Evolutionary conservation across 1,284 basidiomycete species (phyloP).

Genomic region (Rhodofomes roseus): DNA sequence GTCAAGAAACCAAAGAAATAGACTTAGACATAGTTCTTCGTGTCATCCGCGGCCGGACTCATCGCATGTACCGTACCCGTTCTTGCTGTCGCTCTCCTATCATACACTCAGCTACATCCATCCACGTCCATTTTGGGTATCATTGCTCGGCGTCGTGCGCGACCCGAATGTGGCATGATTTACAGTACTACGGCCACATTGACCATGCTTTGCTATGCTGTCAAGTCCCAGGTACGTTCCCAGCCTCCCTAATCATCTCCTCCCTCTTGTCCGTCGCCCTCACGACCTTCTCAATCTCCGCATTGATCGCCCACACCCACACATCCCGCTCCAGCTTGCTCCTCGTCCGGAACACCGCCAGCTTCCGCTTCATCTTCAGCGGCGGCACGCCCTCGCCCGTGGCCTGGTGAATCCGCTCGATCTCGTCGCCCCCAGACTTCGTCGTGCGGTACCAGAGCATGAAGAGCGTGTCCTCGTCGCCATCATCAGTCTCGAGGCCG

Average conservation of each 20-base stretch:
- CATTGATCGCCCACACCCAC: conserved; percentile 85
- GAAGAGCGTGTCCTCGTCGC: conserved; percentile 73
- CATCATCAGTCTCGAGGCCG: conserved; percentile 74
- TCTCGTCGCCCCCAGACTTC: conserved; percentile 11
- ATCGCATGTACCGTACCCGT: neutral
- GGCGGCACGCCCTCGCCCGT: conserved; percentile 36
- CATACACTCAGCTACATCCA: neutral
- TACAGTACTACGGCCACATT: neutral
- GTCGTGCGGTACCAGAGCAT: conserved; percentile 61
- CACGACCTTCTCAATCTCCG: conserved; percentile 76
- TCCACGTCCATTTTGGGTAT: neutral
- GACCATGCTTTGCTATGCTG: neutral
- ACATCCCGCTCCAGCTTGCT: conserved; percentile 80
- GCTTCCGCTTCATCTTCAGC: conserved; percentile 59
- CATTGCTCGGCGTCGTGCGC: neutral
- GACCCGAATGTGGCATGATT: neutral
- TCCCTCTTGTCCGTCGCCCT: conserved; percentile 57
- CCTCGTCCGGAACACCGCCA: conserved; percentile 68
- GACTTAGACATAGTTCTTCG: neutral
- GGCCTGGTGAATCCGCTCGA: neutral
- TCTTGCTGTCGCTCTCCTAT: neutral
- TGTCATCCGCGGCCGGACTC: neutral
- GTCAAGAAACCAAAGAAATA: conserved; percentile 87
- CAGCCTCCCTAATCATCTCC: conserved; percentile 51
- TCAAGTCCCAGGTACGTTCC: conserved; percentile 27